Base-by-base conservation (phyloP, 768 basidiomycete genomes). In the Suillus brevipes region DNA sequence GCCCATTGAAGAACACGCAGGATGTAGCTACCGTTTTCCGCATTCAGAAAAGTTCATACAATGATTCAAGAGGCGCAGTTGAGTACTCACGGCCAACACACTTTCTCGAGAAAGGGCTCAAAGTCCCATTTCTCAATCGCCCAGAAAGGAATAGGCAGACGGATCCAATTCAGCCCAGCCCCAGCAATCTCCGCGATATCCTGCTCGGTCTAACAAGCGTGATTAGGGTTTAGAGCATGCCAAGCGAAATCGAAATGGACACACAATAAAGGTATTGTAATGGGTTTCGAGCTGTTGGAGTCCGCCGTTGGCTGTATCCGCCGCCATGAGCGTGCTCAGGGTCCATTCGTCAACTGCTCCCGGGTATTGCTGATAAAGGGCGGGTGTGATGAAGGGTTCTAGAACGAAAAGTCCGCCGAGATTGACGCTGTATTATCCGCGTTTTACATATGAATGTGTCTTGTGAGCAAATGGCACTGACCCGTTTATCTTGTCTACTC, bases 141-240 rank as follows among this genome's bases (percentile, higher is more conserved):
- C 94, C 94, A 97, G 78, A 87, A 95, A 3, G 90, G 86, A 50
- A 95, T 83, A 1, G 93, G 91, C 52, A 95, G 77, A 3, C 93
- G 85, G 55, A 96, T 77, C 83, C 89, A 95, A 78, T 93, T 95
- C 58, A 95, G 78, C 4, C 94, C 95, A 36, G 92, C 94, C 47
- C 86, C 90, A 53, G 95, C 93, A 65, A 97, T 96, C 73, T 89
- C 80, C 43, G 94, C 94, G 66, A 96, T 88, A 78, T 97, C 95
- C 78, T 91, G 80, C 74, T 95, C 93, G 62, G 91, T 95, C 92
- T 95, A 59, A 59, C 58, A 40, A 28, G 58, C 57, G 74, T 34
- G 45, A 60, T 42, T n/a, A 4, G 25, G 18, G 4, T 31, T 50
- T 28, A 10, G n/a, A 62, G 38, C 64, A 59, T 28, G 45, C 8